Base-by-base conservation (phyloP, 495 filamentous ascomycete genomes). In the Aspergillus kassunensis region DNA sequence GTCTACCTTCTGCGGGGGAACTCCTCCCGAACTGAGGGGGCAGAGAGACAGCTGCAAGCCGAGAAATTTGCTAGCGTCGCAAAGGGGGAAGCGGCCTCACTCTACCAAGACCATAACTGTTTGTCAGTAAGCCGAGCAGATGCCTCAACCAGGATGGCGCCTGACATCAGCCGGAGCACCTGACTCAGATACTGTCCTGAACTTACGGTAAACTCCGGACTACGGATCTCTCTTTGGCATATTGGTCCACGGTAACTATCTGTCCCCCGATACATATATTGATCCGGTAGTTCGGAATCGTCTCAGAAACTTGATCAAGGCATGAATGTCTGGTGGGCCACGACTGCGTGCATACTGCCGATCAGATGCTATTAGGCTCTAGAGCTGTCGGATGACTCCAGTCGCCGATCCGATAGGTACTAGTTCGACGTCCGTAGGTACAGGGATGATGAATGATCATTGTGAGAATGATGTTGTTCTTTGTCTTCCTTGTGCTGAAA, bases 1-100 rank as follows among this genome's bases (percentile, higher is more conserved):
- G 25, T 49, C 40, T 39, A 46, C 20, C 25, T 10, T 20, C 50
- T 50, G 55, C 50, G 50, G 55, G 55, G 55, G 47, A 49, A 39
- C 21, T 49, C 33, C 34, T 20, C 40, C 46, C 47, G 46, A 49
- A 6, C 29, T 24, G 29, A 40, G 45, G 49, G 35, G 37, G 40
- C 36, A 43, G 21, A 25, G 39, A 49, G 11, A n/a, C n/a, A 44
- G 23, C 30, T 40, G 36, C 52, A 35, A 42, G 33, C 44, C 44
- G 44, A 46, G 29, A 53, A 30, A 49, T 15, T 24, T 46, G 30
- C 24, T 53, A 46, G 41, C 41, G 33, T 20, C 51, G 39, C 33
- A 21, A 20, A 53, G 40, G 24, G 12, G 33, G 33, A 19, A 45
- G 13, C 4, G 31, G 31, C 20, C 20, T 11, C 30, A 5, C 8